Conservation (phyloP, 495 filamentous ascomycete species). For the Penicillium roqueforti region DNA sequence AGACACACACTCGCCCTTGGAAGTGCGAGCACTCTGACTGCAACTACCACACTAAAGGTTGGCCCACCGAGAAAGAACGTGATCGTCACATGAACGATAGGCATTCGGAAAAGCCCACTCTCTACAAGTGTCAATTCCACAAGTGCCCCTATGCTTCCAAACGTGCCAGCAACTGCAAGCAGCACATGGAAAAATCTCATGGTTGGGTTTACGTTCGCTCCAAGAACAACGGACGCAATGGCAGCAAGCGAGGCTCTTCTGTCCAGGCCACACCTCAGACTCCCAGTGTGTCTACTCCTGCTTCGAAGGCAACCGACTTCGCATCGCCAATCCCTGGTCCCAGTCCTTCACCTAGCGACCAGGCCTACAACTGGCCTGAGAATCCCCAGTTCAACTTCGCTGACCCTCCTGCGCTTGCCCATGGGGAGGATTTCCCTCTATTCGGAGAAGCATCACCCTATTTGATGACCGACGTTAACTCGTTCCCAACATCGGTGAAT, state of each 20-base stretch:
- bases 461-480: slow-evolving; percentile 16
- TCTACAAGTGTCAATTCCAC: slow-evolving; percentile 77
- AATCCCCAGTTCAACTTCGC: slow-evolving; percentile 28
- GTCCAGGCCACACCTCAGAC: slow-evolving; percentile 47
- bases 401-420: slow-evolving; percentile 23
- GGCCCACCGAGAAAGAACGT: slow-evolving; percentile 96
- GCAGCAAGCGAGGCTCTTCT: slow-evolving; percentile 36
- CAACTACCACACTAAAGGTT: slow-evolving; percentile 82
- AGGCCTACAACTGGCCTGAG: slow-evolving; percentile 17
- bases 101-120: slow-evolving; percentile 69
- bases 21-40: slow-evolving; percentile 78
- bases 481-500: slow-evolving; percentile 34
- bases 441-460: slow-evolving; percentile 23
- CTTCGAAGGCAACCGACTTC: slow-evolving; percentile 41
- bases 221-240: slow-evolving; percentile 77
- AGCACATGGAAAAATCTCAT: slow-evolving; percentile 99
- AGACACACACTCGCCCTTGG: slow-evolving; percentile 93
- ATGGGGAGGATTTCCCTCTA: slow-evolving; percentile 24
- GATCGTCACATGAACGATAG: slow-evolving; percentile 95
- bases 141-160: slow-evolving; percentile 93
- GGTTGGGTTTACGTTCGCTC: slow-evolving; percentile 84
- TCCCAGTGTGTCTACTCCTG: slow-evolving; percentile 50
- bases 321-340: slow-evolving; percentile 27
- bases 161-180: slow-evolving; percentile 96
- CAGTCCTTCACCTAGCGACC: slow-evolving; percentile 23